Percentiles rank a stretch among this genome's conserved stretches.
phyloP scores from a whole-genome alignment of 345 rosid species.

The Bretschneidera sinensis region DNA sequence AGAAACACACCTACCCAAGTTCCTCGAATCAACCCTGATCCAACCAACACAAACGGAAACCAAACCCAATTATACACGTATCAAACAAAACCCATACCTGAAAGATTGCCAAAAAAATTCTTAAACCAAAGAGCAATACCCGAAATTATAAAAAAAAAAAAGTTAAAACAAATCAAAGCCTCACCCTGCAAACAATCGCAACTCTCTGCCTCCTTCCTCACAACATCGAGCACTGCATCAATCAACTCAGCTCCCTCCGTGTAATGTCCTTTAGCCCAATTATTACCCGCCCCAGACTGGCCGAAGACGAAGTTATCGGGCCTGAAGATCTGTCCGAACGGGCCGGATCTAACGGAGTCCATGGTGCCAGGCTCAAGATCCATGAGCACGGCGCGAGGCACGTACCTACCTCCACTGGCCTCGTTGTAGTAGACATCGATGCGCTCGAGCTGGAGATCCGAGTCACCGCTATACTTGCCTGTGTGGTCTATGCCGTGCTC shows the following conservation, averaged over 20 bases:
- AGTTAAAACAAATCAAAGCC: conserved; percentile 7
- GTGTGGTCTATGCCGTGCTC: conserved; percentile 38
- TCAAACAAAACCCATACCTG: too few species aligned
- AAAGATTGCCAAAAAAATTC: too few species aligned
- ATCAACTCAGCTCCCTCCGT: conserved; percentile 35
- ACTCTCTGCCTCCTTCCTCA: conserved; percentile 36
- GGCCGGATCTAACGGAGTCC: conserved; percentile 39
- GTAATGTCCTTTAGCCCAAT: conserved; percentile 39
- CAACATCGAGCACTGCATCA: conserved; percentile 33
- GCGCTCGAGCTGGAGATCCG: conserved; percentile 31
- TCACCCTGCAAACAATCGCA: conserved; percentile 35
- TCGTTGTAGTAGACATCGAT: conserved; percentile 36
- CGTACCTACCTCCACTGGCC: conserved; percentile 34
- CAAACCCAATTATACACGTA: too few species aligned
- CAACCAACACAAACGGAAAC: neutral
- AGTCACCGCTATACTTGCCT: conserved; percentile 34
- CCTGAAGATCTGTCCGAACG: conserved; percentile 33
- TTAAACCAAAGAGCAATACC: neutral
- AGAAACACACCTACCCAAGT: neutral
- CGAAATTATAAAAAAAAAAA: conserved; percentile 7
- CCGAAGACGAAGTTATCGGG: conserved; percentile 37
- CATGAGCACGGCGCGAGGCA: conserved; percentile 36
- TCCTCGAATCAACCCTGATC: neutral
- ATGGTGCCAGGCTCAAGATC: conserved; percentile 40
- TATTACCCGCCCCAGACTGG: conserved; percentile 32